Base-by-base conservation (phyloP, 805 yeast genomes). In the Kuraishia piskuri region DNA sequence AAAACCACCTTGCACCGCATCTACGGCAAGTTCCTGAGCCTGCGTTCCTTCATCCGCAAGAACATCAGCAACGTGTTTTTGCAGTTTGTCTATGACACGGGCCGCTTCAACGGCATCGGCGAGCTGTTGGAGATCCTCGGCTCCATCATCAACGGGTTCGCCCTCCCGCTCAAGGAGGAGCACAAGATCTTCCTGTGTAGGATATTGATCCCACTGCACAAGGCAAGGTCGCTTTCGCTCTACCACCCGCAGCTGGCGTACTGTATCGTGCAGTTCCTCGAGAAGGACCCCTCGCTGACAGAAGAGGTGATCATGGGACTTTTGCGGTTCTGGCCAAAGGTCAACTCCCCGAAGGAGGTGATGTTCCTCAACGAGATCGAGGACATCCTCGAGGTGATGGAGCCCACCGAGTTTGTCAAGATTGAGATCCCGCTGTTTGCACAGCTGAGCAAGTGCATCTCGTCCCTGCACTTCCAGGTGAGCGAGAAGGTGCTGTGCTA, bases 171-270 rank as follows among this genome's bases (percentile, higher is more conserved):
- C 62, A 94, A 94, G 67, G 98, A 94, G 62, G 99, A 94, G 69
- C 99, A 94, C 70, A 94, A 94, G 69, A 83, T 88, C 14, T 94
- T 94, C 62, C 71, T 94, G 57, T 83, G 88, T 36, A 77, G 96
- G 55, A 92, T 92, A 20, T 77, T 94, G 62, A 76, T 94, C 24
- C 99, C 99, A 25, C 73, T 94, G 68, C 99, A 94, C 69, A 92
- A 94, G 68, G 92, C 89, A 19, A 86, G 91, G 66, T 82, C 94
- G 52, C 75, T 94, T 54, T 86, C 96, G 8, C 73, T 92, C 57
- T 94, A 92, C 68, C 99, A 94, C 67, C 97, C 98, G 40, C 99
- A 94, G 69, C 77, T 94, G 59, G 96, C 98, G 6, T 94, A 94
- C 70, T 94, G 99, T 72, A 88, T 94, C 46, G 95, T 94, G 25